A percentile compares a stretch with the other conserved stretches of the same genome.
phyloP scores from a whole-genome alignment of 164 flowering plant species.

The Protea cynaroides region DNA sequence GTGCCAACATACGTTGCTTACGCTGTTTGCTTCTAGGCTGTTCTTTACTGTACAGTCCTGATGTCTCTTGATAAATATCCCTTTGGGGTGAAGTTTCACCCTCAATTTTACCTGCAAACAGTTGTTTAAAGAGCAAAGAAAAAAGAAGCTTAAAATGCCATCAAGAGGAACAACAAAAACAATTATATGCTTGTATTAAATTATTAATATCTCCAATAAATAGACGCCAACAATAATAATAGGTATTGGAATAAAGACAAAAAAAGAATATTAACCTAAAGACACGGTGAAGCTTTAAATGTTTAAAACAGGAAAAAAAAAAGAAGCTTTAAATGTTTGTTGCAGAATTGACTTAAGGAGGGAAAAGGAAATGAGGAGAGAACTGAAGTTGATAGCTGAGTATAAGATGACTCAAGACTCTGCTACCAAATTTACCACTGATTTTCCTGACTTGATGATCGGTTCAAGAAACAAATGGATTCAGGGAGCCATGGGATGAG shows the following conservation, averaged over 20 bases:
- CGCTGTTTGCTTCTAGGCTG: slow-evolving; percentile 33
- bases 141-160: neutral
- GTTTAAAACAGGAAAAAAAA: neutral
- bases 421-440: neutral
- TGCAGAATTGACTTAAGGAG: neutral
- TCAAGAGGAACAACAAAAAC: neutral
- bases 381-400: neutral
- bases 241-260: too few relatives aligned
- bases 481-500: neutral
- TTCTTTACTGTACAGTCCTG: slow-evolving; percentile 9
- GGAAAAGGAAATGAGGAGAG: too few relatives aligned
- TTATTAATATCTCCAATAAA: too few relatives aligned
- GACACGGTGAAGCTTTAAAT: too few relatives aligned
- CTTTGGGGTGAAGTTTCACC: slow-evolving; percentile 7
- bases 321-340: too few relatives aligned
- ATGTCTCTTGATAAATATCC: slow-evolving; percentile 5
- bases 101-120: slow-evolving; percentile 19
- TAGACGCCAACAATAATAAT: too few relatives aligned
- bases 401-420: neutral
- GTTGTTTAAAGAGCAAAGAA: neutral
- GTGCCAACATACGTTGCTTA: slow-evolving; percentile 45
- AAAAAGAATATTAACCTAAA: too few relatives aligned
- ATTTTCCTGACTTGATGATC: too few relatives aligned
- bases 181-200: neutral
- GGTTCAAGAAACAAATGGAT: neutral